A percentile compares a stretch with the other conserved stretches of the same genome.
phyloP scores from a whole-genome alignment of 768 basidiomycete genomes.

The Leccinum arenicola region DNA sequence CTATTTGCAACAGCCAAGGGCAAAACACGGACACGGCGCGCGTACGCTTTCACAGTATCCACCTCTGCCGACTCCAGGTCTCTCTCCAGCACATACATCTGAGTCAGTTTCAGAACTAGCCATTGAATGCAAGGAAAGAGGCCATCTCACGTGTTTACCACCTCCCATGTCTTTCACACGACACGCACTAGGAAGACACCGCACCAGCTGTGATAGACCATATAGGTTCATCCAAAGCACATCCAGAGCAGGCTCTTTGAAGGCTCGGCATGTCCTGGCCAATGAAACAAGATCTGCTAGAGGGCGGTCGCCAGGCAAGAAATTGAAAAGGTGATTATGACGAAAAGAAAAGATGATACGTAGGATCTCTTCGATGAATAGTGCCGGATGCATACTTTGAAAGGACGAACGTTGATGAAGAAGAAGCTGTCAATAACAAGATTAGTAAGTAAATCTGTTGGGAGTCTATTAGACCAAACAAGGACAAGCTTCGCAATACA shows the following conservation, averaged over 20 bases:
- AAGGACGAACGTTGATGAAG: too few species aligned
- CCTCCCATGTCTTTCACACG: too few species aligned
- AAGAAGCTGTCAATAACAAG: too few species aligned
- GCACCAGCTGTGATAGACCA: not conserved
- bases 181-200: not conserved
- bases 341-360: not conserved
- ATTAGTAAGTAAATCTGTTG: too few species aligned
- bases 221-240: not conserved
- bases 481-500: too few species aligned
- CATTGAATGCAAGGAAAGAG: too few species aligned
- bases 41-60: not conserved
- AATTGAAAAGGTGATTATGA: too few species aligned
- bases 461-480: too few species aligned
- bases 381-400: not conserved
- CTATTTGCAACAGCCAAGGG: too few species aligned
- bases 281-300: not conserved
- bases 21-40: not conserved
- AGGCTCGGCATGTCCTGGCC: not conserved
- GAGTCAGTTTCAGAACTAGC: too few species aligned
- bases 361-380: slow-evolving; percentile 1
- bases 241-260: slow-evolving; percentile 1
- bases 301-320: too few species aligned
- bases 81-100: not conserved
- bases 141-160: too few species aligned
- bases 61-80: not conserved